Conservation (phyloP, 345 rosid genomes). For the Citrus unshiu region DNA sequence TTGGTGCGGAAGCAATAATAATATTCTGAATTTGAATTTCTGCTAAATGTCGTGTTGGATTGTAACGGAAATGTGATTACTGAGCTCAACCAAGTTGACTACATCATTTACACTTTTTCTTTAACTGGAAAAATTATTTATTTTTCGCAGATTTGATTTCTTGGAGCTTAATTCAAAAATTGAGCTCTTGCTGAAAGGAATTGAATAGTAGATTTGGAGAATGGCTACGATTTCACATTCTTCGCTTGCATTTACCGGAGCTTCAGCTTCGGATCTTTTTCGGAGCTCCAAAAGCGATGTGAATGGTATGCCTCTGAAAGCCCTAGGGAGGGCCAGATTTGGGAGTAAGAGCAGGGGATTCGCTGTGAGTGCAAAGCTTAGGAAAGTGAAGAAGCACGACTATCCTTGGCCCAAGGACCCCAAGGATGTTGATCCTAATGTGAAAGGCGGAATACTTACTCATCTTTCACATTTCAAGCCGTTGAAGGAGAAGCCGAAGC, state of each 20-base stretch:
- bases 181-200: slow-evolving; percentile 14
- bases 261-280: slow-evolving; percentile 72
- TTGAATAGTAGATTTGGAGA: slow-evolving; percentile 9
- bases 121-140: background rate
- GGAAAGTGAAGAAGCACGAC: slow-evolving; percentile 86
- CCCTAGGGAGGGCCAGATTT: slow-evolving; percentile 45
- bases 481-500: slow-evolving; percentile 62
- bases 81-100: background rate
- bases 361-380: slow-evolving; percentile 46
- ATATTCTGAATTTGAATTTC: background rate
- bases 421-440: slow-evolving; percentile 80
- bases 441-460: slow-evolving; percentile 77
- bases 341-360: slow-evolving; percentile 26
- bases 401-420: slow-evolving; percentile 74
- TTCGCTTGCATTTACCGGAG: slow-evolving; percentile 41
- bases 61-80: background rate
- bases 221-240: slow-evolving; percentile 70
- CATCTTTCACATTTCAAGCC: slow-evolving; percentile 89
- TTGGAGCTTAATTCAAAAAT: background rate
- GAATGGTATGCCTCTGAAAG: slow-evolving; percentile 53
- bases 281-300: slow-evolving; percentile 59
- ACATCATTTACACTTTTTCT: background rate
- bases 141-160: background rate
- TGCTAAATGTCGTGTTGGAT: background rate
- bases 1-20: background rate